Base-by-base conservation (phyloP, 1,139 yeast species). In the Taphrina communis region DNA sequence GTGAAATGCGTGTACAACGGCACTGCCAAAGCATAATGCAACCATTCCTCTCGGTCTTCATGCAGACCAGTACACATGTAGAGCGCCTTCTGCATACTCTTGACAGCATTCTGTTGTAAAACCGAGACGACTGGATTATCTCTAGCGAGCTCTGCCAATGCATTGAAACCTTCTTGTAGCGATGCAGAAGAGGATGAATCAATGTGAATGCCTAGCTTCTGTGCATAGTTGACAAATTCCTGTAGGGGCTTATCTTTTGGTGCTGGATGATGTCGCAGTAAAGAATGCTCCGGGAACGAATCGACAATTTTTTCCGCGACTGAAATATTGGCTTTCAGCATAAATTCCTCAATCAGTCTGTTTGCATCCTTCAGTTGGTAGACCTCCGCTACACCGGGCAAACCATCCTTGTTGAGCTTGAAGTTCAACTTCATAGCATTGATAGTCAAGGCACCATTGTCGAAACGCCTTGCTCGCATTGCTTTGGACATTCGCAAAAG, bases 1-100 rank as follows among this genome's bases (percentile, higher is more conserved):
- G 90, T 88, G 80, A 93, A 93, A 78, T 94, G 98, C 0, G 98
- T 90, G 78, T 90, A 94, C 62, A 92, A 81, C 46, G 97, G 96
- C 71, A 90, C 79, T 74, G 91, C 91, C 76, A 88, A 85, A 75
- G 90, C 86, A 78, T 89, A 94, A 76, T 94, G 97, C 14, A 86
- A 86, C 39, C 78, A 77, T 75, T 82, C 85, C 76, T 84, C 86
- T 72, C 84, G 85, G 73, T 90, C 96, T 74, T 91, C 97, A 67
- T 87, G 88, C 76, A 88, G 88, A 31, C 97, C 97, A 7, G 97
- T 96, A 75, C 92, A 86, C 73, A 87, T 89, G 76, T 94, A 94
- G 76, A 87, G 89, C 42, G 97, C 96, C 75, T 96, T 85, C 17
- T 88, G 84, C 88, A 94, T 84, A 70, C 95, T 87, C 80, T 94